phyloP scores from a whole-genome alignment of 108 stramenopile species.

The Skeletonema grethae region DNA sequence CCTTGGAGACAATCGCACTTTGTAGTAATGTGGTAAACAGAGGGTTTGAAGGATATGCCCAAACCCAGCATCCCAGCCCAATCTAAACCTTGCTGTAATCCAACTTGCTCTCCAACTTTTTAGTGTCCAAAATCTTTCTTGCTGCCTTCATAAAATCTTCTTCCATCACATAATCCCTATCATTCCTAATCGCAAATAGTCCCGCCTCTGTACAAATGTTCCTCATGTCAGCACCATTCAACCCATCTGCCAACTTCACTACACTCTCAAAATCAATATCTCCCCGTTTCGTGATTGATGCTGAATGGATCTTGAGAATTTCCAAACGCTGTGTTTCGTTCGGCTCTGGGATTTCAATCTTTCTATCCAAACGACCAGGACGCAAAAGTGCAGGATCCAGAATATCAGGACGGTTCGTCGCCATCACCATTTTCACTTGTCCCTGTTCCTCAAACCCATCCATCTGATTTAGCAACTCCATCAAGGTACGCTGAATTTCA shows the following conservation, averaged over 20 bases:
- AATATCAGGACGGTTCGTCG: slow-evolving; percentile 99
- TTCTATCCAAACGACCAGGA: slow-evolving; percentile 98
- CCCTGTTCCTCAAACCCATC: slow-evolving; percentile 98
- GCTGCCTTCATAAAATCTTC: slow-evolving; percentile 99
- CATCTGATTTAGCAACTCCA: slow-evolving; percentile 99
- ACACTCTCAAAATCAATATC: slow-evolving; percentile 98
- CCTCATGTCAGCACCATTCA: slow-evolving; percentile 98
- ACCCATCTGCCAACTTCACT: slow-evolving; percentile 96
- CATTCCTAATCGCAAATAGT: slow-evolving; percentile 96
- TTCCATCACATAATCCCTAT: slow-evolving; percentile 96
- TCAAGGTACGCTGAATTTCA: slow-evolving; percentile 98
- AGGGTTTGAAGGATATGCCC: not conserved
- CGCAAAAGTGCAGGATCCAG: slow-evolving; percentile 98
- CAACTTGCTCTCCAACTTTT: slow-evolving; percentile 98
- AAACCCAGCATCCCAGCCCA: not conserved
- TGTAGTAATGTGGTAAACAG: too few relatives aligned
- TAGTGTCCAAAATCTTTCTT: slow-evolving; percentile 97
- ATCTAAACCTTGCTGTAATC: slow-evolving; percentile 97
- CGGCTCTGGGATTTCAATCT: slow-evolving; percentile 99
- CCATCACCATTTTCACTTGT: slow-evolving; percentile 99
- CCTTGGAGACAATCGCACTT: too few relatives aligned
- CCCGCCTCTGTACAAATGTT: slow-evolving; percentile 99
- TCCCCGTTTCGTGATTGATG: slow-evolving; percentile 92
- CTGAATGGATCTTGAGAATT: slow-evolving; percentile 97
- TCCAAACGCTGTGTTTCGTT: slow-evolving; percentile 96